These are phyloP conservation scores for Termitomyces sp. DNA, from an alignment of 768 basidiomycete species.

Conservation along the genomic window DNA sequence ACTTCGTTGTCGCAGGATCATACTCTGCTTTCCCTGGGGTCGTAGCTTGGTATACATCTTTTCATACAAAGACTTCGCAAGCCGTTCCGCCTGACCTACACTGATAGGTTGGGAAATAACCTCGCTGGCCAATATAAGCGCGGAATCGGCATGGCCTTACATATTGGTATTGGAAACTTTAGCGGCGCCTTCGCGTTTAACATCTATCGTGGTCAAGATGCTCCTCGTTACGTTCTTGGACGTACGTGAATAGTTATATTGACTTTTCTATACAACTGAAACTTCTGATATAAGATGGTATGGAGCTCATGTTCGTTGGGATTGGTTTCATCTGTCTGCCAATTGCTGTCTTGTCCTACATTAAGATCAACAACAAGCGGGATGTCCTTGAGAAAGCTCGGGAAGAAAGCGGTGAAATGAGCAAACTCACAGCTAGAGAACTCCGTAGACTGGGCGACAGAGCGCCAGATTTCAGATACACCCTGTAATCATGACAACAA, in stretches of 20 bases:
- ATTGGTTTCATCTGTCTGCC: slow-evolving; percentile 54
- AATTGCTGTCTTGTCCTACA: slow-evolving; percentile 43
- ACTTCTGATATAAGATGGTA: slow-evolving; percentile 38
- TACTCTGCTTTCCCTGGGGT: slow-evolving; percentile 57
- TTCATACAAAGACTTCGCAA: background rate
- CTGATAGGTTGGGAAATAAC: slow-evolving; percentile 56
- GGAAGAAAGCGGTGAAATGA: slow-evolving; percentile 24
- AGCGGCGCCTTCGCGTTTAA: slow-evolving; percentile 59
- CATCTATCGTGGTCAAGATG: slow-evolving; percentile 53
- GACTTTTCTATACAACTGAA: background rate
- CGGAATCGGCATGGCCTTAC: slow-evolving; percentile 59
- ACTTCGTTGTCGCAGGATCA: slow-evolving; percentile 61
- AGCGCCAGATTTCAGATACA: slow-evolving; percentile 61
- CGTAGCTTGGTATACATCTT: slow-evolving; percentile 47
- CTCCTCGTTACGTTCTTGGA: slow-evolving; percentile 56
- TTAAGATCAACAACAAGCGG: slow-evolving; percentile 47
- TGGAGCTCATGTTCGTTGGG: slow-evolving; percentile 65
- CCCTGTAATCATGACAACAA: slow-evolving; percentile 14
- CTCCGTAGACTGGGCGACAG: slow-evolving; percentile 64
- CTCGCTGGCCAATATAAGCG: slow-evolving; percentile 67
- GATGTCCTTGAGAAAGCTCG: slow-evolving; percentile 29
- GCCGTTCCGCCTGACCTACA: background rate
- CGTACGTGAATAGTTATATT: slow-evolving; percentile 34
- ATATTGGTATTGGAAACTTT: slow-evolving; percentile 66
- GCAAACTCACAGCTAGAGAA: slow-evolving; percentile 25